Evolutionary conservation across 352 stramenopile genomes (phyloP).

Genomic region (Phytophthora fragariae): DNA sequence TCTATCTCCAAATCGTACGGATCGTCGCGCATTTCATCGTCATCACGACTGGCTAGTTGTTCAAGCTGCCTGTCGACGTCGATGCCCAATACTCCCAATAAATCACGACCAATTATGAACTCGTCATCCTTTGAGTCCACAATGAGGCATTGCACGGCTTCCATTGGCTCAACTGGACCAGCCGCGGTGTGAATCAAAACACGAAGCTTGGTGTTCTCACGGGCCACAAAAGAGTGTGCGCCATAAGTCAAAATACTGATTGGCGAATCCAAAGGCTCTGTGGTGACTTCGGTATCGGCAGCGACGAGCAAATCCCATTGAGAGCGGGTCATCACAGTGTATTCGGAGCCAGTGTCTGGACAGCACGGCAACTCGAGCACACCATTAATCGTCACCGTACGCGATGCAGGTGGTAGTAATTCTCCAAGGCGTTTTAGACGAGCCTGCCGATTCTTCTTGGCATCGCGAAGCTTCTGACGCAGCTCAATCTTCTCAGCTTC

Average conservation of each 20-base stretch:
- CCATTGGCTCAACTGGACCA: constrained; percentile 6
- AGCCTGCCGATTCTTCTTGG: neutral
- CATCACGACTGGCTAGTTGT: constrained; percentile 4
- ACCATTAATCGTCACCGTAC: neutral
- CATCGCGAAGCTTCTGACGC: neutral
- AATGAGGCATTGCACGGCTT: constrained; percentile 2
- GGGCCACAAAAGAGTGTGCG: neutral
- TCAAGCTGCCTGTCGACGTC: constrained; percentile 25
- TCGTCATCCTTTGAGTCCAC: constrained; percentile 15
- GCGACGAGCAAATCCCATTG: constrained; percentile 6
- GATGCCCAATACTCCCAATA: constrained; percentile 9
- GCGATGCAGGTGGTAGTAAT: neutral
- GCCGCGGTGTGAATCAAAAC: constrained; percentile 24
- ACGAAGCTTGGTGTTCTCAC: neutral
- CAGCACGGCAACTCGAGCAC: neutral
- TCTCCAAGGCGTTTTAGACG: neutral
- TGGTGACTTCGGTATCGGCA: neutral
- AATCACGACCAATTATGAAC: constrained; percentile 26
- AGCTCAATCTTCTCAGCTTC: neutral
- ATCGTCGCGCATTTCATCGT: constrained; percentile 5
- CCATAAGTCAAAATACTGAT: constrained; percentile 8
- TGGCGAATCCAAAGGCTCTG: neutral
- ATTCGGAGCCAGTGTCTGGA: neutral
- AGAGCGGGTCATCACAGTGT: constrained; percentile 7
- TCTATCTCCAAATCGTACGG: neutral